phyloP scores from a whole-genome alignment of 768 basidiomycete genomes.

The Leccinum incarnatum region DNA sequence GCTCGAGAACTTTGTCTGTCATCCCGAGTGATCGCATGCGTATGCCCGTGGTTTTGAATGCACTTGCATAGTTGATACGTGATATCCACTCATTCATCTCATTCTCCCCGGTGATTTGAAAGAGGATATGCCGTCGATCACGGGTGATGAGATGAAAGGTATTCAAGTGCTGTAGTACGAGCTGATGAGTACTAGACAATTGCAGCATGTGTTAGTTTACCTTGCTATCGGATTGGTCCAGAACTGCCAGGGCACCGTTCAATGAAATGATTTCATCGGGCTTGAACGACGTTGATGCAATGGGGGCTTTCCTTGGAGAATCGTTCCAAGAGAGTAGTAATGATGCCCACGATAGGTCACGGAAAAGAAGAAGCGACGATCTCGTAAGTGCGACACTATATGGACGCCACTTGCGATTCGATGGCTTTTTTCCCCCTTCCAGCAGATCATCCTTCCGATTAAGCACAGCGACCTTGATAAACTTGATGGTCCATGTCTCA shows the following conservation, averaged over 20 bases:
- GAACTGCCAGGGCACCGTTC: constrained; percentile 74
- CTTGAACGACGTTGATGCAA: constrained; percentile 48
- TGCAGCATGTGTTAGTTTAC: constrained; percentile 38
- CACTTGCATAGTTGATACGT: constrained; percentile 89
- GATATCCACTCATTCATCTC: constrained; percentile 91
- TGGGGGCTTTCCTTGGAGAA: constrained; percentile 34
- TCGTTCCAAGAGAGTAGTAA: constrained; percentile 45
- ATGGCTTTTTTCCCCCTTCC: constrained; percentile 73
- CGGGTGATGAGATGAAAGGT: constrained; percentile 77
- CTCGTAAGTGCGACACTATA: constrained; percentile 85
- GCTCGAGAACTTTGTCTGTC: constrained; percentile 65
- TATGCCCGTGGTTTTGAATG: constrained; percentile 84
- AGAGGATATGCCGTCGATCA: constrained; percentile 76
- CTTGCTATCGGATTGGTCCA: constrained; percentile 74
- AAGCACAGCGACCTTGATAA: constrained; percentile 80
- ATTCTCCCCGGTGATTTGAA: constrained; percentile 65
- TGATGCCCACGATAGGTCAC: constrained; percentile 59
- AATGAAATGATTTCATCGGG: constrained; percentile 87
- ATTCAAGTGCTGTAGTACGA: constrained; percentile 46
- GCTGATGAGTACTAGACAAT: constrained; percentile 4
- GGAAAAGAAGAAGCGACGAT: constrained; percentile 89
- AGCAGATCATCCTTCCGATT: constrained; percentile 76
- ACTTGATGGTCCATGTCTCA: constrained; percentile 51
- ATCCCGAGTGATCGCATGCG: constrained; percentile 75
- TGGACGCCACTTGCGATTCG: constrained; percentile 82